These are phyloP conservation scores for Tolypocladium paradoxum DNA, from an alignment of 2,329 filamentous ascomycete species.

Conservation along the genomic window DNA sequence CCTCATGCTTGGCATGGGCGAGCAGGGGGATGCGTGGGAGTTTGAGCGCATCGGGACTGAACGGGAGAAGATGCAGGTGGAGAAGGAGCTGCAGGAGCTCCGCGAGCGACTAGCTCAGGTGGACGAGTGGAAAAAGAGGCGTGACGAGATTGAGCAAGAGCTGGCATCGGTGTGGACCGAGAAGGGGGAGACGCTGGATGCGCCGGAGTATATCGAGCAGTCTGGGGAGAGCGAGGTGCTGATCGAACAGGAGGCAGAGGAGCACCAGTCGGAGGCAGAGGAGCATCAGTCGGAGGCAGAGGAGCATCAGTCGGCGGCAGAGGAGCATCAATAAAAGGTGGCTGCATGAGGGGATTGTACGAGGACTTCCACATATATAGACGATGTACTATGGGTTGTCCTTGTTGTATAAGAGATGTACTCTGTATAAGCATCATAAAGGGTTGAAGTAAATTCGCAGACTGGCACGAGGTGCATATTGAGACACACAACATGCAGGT, in stretches of 20 bases:
- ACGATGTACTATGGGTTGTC: neutral
- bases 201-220: slow-evolving; percentile 30
- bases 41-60: slow-evolving; percentile 90
- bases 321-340: neutral
- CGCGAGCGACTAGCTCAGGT: slow-evolving; percentile 71
- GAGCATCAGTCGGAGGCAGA: slow-evolving; percentile 4
- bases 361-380: neutral
- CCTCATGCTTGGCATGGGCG: slow-evolving; percentile 71
- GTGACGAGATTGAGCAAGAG: slow-evolving; percentile 73
- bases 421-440: neutral
- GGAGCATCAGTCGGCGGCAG: neutral
- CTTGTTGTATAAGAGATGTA: neutral
- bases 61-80: slow-evolving; percentile 84
- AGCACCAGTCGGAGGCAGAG: slow-evolving; percentile 2
- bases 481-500: too few species aligned
- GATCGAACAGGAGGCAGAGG: neutral
- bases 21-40: slow-evolving; percentile 78
- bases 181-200: slow-evolving; percentile 34
- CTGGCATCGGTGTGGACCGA: slow-evolving; percentile 54
- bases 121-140: slow-evolving; percentile 69
- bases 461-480: too few species aligned
- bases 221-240: slow-evolving; percentile 2
- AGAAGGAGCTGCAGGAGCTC: slow-evolving; percentile 80
- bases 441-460: neutral
- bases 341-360: neutral